A percentile compares a stretch with the other conserved stretches of the same genome.
These are phyloP conservation scores for Oryza longistaminata DNA, from an alignment of 176 grass and related monocot species.

Conservation along the genomic window DNA sequence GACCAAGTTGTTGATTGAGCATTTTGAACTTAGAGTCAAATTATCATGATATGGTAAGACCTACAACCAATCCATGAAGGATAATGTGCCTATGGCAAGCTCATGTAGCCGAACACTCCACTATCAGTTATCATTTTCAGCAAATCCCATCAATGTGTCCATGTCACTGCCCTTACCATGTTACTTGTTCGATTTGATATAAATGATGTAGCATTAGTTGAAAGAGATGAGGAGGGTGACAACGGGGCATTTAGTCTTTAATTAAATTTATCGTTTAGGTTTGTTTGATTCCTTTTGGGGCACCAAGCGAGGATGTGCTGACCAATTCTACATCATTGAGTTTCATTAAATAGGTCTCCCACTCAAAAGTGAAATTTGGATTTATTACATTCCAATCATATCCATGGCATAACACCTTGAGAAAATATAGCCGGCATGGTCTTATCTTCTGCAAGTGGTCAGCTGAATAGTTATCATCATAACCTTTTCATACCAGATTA, in stretches of 20 bases:
- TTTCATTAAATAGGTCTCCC: conserved; percentile 1
- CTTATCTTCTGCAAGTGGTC: neutral
- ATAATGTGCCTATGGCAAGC: neutral
- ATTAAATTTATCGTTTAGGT: neutral
- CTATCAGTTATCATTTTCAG: neutral
- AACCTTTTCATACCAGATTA: neutral
- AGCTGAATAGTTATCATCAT: neutral
- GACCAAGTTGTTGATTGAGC: neutral
- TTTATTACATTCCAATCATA: neutral
- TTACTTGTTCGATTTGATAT: neutral
- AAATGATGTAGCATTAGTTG: neutral
- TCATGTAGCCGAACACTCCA: neutral
- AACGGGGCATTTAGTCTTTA: neutral
- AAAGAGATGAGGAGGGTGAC: neutral
- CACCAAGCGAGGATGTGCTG: neutral
- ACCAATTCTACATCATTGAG: neutral
- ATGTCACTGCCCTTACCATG: neutral
- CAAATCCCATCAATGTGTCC: conserved; percentile 4
- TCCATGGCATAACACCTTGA: conserved; percentile 2
- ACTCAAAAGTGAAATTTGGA: neutral
- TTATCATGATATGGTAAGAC: neutral
- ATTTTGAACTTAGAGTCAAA: conserved; percentile 3
- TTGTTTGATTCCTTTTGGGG: conserved; percentile 15
- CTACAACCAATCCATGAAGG: neutral
- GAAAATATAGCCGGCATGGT: neutral